Evolutionary conservation across 495 filamentous ascomycete genomes (phyloP).

Genomic region (Podospora conica): DNA sequence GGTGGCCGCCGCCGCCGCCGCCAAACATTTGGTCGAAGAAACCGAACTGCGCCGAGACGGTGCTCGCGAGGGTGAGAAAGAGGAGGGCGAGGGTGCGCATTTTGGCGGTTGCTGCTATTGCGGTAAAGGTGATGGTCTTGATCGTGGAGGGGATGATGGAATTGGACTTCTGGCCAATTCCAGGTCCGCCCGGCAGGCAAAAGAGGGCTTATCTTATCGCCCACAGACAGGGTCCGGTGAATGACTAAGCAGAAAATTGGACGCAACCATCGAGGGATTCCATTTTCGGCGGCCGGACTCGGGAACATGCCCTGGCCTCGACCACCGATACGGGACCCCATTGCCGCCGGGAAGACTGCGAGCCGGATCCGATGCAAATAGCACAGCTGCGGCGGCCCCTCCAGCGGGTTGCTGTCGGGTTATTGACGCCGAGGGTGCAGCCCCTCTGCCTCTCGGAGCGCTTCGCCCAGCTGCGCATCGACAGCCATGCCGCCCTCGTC

Average conservation of each 20-base stretch:
- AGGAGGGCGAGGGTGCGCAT: conserved; percentile 32
- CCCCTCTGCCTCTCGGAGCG: conserved; percentile 19
- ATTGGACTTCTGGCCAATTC: conserved; percentile 20
- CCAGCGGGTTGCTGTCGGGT: conserved; percentile 37
- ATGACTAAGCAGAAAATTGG: conserved; percentile 42
- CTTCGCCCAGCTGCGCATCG: conserved; percentile 22
- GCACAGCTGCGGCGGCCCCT: conserved; percentile 48
- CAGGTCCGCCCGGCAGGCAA: conserved; percentile 3
- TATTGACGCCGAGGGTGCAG: conserved; percentile 19
- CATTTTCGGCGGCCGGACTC: conserved; percentile 7
- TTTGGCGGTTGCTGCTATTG: neutral
- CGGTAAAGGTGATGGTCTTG: neutral
- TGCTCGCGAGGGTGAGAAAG: conserved; percentile 26
- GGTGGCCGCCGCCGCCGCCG: conserved; percentile 27
- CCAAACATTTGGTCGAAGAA: conserved; percentile 81
- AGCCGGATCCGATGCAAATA: conserved; percentile 40
- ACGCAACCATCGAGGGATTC: conserved; percentile 14
- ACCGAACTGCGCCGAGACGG: conserved; percentile 61
- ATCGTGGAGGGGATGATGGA: neutral
- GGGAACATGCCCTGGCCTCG: conserved; percentile 4
- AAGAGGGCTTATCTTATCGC: conserved; percentile 30
- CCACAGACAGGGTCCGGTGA: neutral
- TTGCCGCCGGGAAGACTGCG: conserved; percentile 17
- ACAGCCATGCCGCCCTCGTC: conserved; percentile 23
- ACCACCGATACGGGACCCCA: neutral